phyloP scores from a whole-genome alignment of 192 early-diverging fungal genomes.

The Backusella westeae region DNA sequence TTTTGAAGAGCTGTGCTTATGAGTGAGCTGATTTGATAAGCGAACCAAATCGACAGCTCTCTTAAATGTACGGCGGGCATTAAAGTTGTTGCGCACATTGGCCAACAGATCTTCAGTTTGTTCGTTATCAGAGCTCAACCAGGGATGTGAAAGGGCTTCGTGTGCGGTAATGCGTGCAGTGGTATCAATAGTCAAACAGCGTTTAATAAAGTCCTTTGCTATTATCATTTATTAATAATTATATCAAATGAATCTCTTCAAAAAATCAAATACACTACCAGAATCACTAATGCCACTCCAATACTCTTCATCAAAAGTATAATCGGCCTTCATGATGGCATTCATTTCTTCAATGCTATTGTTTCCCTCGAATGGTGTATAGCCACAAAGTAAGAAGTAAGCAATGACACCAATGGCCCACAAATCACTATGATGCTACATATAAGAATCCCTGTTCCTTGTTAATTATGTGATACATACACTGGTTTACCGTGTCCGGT shows the following conservation, averaged over 20 bases:
- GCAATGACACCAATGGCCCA: conserved; percentile 81
- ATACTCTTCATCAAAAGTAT: conserved; percentile 61
- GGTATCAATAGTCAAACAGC: conserved; percentile 69
- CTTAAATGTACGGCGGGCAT: conserved; percentile 65
- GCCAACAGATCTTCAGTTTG: conserved; percentile 53
- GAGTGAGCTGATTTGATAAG: conserved; percentile 28
- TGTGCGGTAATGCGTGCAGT: conserved; percentile 66
- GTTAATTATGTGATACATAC: conserved; percentile 14
- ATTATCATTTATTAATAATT: neutral
- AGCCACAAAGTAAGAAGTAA: conserved; percentile 72
- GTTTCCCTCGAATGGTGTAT: conserved; percentile 69
- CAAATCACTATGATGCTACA: conserved; percentile 48
- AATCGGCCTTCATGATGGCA: conserved; percentile 60
- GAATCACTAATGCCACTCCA: conserved; percentile 59
- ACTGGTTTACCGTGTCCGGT: conserved; percentile 72
- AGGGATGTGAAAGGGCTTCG: conserved; percentile 75
- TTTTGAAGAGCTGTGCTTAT: conserved; percentile 28
- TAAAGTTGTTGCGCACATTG: conserved; percentile 61
- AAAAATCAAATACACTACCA: conserved; percentile 25
- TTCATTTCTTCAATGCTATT: conserved; percentile 49
- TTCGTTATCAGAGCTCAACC: conserved; percentile 47
- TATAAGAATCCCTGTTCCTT: neutral
- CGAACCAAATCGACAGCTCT: conserved; percentile 54
- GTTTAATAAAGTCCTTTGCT: conserved; percentile 71
- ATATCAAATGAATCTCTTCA: too few relatives aligned